phyloP scores from a whole-genome alignment of 2,329 filamentous ascomycete species.

The Dothistroma pini region DNA sequence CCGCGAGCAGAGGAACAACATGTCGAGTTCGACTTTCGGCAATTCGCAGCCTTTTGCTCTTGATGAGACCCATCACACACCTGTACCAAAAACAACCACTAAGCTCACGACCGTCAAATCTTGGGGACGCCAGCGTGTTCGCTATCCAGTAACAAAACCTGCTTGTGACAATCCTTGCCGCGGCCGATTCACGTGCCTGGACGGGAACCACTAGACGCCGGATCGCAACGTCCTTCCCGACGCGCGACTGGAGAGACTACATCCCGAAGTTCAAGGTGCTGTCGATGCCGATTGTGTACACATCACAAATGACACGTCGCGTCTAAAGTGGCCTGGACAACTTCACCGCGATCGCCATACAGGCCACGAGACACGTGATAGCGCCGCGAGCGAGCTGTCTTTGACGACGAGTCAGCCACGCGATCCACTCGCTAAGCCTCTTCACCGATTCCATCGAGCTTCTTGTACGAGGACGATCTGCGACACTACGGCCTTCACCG shows the following conservation, averaged over 20 bases:
- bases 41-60: background rate
- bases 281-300: background rate
- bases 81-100: background rate
- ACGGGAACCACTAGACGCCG: background rate
- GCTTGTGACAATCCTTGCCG: too few species aligned
- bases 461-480: background rate
- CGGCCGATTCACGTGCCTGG: background rate
- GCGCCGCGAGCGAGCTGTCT: background rate
- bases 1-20: background rate
- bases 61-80: background rate
- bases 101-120: background rate
- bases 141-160: background rate
- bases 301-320: background rate
- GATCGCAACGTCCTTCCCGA: background rate
- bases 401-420: slow-evolving; percentile 3
- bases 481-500: background rate
- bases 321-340: background rate
- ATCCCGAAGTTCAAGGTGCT: background rate
- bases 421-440: slow-evolving; percentile 8
- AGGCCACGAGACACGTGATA: background rate
- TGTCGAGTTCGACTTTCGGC: background rate
- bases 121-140: background rate
- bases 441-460: background rate
- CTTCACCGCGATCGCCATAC: background rate
- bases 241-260: background rate